Percentiles rank a stretch among this genome's conserved stretches.
phyloP scores from a whole-genome alignment of 2,329 filamentous ascomycete species.

The Cercospora sesami region DNA sequence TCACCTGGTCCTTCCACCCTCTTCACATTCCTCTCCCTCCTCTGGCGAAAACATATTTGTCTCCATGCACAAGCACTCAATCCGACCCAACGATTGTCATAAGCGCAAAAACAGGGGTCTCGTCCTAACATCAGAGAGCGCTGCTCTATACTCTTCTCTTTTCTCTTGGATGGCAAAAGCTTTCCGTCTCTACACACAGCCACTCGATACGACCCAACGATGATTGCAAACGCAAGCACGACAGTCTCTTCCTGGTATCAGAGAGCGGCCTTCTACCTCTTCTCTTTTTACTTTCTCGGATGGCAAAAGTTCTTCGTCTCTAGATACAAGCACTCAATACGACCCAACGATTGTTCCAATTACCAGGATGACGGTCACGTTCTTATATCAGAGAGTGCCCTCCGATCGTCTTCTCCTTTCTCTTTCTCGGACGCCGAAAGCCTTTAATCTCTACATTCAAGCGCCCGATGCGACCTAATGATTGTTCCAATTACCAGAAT shows the following conservation, averaged over 20 bases:
- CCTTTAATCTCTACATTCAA: not conserved
- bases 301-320: not conserved
- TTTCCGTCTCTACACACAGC: not conserved
- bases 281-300: not conserved
- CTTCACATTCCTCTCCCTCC: too few species aligned
- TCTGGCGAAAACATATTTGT: not conserved
- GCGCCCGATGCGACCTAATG: not conserved
- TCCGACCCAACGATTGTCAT: not conserved
- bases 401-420: not conserved
- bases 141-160: not conserved
- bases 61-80: not conserved
- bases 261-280: not conserved
- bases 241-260: not conserved
- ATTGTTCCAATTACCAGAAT: not conserved
- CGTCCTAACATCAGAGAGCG: not conserved
- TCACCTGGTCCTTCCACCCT: not conserved
- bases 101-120: not conserved
- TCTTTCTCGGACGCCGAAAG: not conserved
- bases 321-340: not conserved
- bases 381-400: not conserved
- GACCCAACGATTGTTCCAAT: not conserved
- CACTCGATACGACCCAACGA: not conserved
- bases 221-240: not conserved
- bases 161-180: not conserved
- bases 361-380: not conserved